These are phyloP conservation scores for Colletotrichum eleusines DNA, from an alignment of 2,329 filamentous ascomycete species.

Conservation along the genomic window DNA sequence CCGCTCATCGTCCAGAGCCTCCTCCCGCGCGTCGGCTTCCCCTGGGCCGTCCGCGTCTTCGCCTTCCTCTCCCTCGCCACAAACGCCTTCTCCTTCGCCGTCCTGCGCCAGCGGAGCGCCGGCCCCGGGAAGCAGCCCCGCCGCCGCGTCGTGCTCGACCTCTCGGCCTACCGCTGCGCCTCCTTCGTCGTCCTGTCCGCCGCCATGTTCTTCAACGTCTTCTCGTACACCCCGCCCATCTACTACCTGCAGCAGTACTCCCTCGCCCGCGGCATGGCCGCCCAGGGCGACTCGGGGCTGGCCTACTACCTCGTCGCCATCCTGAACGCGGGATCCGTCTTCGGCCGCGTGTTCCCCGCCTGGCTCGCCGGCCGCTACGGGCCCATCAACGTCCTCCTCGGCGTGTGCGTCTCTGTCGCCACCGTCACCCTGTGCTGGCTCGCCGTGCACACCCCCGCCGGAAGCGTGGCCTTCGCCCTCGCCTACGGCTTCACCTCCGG, in stretches of 20 bases:
- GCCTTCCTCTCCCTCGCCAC: conserved; percentile 51
- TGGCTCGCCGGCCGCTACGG: conserved; percentile 58
- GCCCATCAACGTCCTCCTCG: conserved; percentile 55
- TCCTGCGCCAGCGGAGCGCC: conserved; percentile 45
- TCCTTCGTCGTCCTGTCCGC: conserved; percentile 51
- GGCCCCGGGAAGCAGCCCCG: conserved; percentile 11
- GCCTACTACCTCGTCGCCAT: conserved; percentile 62
- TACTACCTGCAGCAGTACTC: conserved; percentile 62
- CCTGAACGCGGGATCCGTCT: conserved; percentile 62
- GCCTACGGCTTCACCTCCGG: conserved; percentile 62
- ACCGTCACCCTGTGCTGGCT: conserved; percentile 56
- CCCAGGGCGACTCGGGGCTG: conserved; percentile 45
- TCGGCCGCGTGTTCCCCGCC: conserved; percentile 62
- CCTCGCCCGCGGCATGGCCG: conserved; percentile 49
- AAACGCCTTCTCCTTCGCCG: conserved; percentile 47
- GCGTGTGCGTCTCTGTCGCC: conserved; percentile 50
- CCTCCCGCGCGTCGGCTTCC: conserved; percentile 48
- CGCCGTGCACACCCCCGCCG: conserved; percentile 50
- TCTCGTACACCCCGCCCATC: conserved; percentile 55
- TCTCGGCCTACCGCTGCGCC: conserved; percentile 47
- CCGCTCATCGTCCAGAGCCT: conserved; percentile 53
- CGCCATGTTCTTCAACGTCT: conserved; percentile 51
- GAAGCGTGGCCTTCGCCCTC: conserved; percentile 56
- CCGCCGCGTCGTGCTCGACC: conserved; percentile 48
- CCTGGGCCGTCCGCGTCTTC: conserved; percentile 52